Evolutionary conservation across 1,139 yeast species (phyloP).

Genomic region (Lodderomyces beijingensis): DNA sequence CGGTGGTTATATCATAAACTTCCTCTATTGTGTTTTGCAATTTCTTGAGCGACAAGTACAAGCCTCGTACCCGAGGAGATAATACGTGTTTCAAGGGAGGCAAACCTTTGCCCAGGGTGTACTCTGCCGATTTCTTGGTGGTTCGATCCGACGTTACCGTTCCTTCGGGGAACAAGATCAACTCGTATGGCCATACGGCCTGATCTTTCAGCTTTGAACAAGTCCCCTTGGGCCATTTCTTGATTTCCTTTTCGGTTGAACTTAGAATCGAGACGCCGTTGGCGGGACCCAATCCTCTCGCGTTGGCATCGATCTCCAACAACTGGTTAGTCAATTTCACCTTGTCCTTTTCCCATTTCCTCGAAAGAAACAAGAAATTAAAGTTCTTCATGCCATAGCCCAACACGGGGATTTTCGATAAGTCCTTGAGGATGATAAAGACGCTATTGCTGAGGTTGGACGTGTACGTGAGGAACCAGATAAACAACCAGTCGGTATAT

Average conservation of each 20-base stretch:
- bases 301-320: slow-evolving; percentile 50
- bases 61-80: slow-evolving; percentile 79
- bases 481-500: slow-evolving; percentile 88
- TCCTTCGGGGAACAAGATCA: slow-evolving; percentile 90
- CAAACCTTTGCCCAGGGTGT: slow-evolving; percentile 47
- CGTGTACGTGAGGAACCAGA: slow-evolving; percentile 85
- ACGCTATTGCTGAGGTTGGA: slow-evolving; percentile 60
- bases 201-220: slow-evolving; percentile 14
- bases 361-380: slow-evolving; percentile 71
- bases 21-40: slow-evolving; percentile 58
- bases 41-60: slow-evolving; percentile 60
- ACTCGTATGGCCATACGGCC: slow-evolving; percentile 43
- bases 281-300: slow-evolving; percentile 49
- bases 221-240: slow-evolving; percentile 36
- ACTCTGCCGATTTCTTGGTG: slow-evolving; percentile 50
- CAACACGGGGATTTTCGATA: slow-evolving; percentile 67
- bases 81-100: slow-evolving; percentile 58
- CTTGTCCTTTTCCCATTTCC: slow-evolving; percentile 83
- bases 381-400: slow-evolving; percentile 87
- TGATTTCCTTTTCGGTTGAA: slow-evolving; percentile 9
- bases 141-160: slow-evolving; percentile 77
- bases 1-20: slow-evolving; percentile 81
- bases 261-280: slow-evolving; percentile 38
- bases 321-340: slow-evolving; percentile 53
- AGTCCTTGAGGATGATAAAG: slow-evolving; percentile 75